Conservation (phyloP, 768 basidiomycete species). For the Suillus luteus region DNA sequence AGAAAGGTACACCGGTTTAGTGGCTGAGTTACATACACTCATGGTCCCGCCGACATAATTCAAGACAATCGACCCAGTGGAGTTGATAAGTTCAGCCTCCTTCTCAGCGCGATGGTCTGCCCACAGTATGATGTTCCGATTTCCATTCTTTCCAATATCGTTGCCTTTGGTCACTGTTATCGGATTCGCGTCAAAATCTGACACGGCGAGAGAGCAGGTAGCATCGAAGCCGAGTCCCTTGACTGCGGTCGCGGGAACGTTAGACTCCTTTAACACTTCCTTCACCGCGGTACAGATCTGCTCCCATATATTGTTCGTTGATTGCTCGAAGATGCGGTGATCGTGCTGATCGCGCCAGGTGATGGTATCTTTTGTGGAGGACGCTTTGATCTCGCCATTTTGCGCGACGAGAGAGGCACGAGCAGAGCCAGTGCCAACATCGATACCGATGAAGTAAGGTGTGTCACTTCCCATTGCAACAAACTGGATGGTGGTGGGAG, state of each 20-base stretch:
- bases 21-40: constrained; percentile 60
- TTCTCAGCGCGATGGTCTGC: constrained; percentile 94
- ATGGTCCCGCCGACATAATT: constrained; percentile 96
- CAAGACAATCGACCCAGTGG: constrained; percentile 79
- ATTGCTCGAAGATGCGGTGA: constrained; percentile 96
- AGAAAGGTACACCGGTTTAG: constrained; percentile 8
- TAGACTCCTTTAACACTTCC: constrained; percentile 60
- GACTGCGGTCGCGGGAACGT: constrained; percentile 58
- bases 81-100: constrained; percentile 90
- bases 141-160: constrained; percentile 61
- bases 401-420: constrained; percentile 78
- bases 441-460: constrained; percentile 69
- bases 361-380: constrained; percentile 76
- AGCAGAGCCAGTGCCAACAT: constrained; percentile 94
- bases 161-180: constrained; percentile 73
- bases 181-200: constrained; percentile 71
- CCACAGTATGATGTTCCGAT: constrained; percentile 92
- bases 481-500: constrained; percentile 2
- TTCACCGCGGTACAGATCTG: constrained; percentile 63
- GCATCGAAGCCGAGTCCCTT: constrained; percentile 95
- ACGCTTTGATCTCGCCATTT: constrained; percentile 73
- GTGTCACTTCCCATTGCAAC: constrained; percentile 38
- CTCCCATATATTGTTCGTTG: constrained; percentile 85
- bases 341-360: constrained; percentile 86
- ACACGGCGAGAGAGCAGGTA: constrained; percentile 93